Evolutionary conservation across 2,329 filamentous ascomycete species (phyloP).

Genomic region (Ophiocordyceps australis): DNA sequence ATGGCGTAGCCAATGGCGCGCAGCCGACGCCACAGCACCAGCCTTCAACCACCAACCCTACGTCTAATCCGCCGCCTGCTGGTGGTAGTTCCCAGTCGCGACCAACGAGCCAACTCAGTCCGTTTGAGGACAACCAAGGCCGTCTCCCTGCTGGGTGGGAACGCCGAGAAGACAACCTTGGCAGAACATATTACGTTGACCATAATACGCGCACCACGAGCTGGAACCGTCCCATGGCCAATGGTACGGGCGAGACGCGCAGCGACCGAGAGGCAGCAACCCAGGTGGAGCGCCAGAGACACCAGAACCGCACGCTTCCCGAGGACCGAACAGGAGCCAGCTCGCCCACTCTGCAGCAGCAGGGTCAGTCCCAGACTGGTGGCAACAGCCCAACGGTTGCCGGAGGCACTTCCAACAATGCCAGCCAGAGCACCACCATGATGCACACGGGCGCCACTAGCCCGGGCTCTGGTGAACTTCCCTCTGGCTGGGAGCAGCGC

Average conservation of each 20-base stretch:
- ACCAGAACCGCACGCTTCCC: constrained; percentile 88
- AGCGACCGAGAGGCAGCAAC: constrained; percentile 77
- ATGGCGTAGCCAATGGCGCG: constrained; percentile 22
- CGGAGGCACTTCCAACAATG: constrained; percentile 12
- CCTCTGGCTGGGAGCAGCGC: constrained; percentile 89
- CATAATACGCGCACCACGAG: constrained; percentile 94
- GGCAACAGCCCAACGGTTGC: constrained; percentile 8
- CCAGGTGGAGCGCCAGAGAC: constrained; percentile 78
- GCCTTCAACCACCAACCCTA: constrained; percentile 26
- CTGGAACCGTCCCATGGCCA: constrained; percentile 77
- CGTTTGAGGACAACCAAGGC: constrained; percentile 92
- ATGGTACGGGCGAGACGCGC: constrained; percentile 52
- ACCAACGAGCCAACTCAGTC: constrained; percentile 43
- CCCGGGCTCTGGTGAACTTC: constrained; percentile 84
- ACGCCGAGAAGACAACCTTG: constrained; percentile 82
- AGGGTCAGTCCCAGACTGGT: constrained; percentile 23
- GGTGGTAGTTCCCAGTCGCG: constrained; percentile 14
- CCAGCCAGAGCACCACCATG: constrained; percentile 48
- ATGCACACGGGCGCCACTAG: constrained; percentile 89
- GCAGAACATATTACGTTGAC: constrained; percentile 94
- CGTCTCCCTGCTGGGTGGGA: constrained; percentile 90
- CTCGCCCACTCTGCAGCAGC: constrained; percentile 57
- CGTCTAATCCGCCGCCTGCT: constrained; percentile 8
- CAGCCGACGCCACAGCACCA: constrained; percentile 23
- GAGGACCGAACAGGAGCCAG: constrained; percentile 89